Conservation (phyloP, 176 grass and related monocot genomes). For the barley (Hordeum vulgare) region MorexV3_pseudomolecules_assembly NC_058519.1:506081389-506081888, state of each 20-base stretch:
- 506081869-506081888: background rate
- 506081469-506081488: constrained; percentile 2
- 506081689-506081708: constrained; percentile 2
- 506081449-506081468: background rate
- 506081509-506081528: background rate
- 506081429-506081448: background rate
- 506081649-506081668: background rate
- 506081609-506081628: background rate
- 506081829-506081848: background rate
- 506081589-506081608: background rate
- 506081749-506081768: background rate
- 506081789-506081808: background rate
- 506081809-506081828: background rate
- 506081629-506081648: background rate
- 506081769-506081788: background rate
- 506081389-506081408: background rate
- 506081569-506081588: constrained; percentile 3
- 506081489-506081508: background rate
- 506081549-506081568: constrained; percentile 3
- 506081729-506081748: background rate
- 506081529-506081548: background rate
- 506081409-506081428: background rate
- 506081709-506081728: background rate
- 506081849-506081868: background rate
- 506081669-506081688: background rate